phyloP scores from a whole-genome alignment of 2,329 filamentous ascomycete species.

The Verruconis gallopava region DNA sequence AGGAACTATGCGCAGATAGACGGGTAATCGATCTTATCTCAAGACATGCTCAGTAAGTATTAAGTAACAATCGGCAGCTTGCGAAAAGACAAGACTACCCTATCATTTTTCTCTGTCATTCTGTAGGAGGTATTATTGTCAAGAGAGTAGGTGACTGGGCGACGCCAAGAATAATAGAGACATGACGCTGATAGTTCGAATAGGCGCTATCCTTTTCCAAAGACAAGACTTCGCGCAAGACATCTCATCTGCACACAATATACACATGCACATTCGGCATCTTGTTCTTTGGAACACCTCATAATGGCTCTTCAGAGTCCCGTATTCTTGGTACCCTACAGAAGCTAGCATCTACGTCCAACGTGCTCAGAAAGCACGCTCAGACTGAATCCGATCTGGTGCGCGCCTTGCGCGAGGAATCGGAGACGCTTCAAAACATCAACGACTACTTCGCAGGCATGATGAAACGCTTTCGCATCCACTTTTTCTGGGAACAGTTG shows the following conservation, averaged over 20 bases:
- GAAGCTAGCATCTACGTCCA: slow-evolving; percentile 20
- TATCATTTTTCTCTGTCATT: slow-evolving; percentile 30
- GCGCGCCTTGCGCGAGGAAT: slow-evolving; percentile 38
- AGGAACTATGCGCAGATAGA: slow-evolving; percentile 22
- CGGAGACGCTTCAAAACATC: slow-evolving; percentile 27
- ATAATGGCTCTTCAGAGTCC: slow-evolving; percentile 24
- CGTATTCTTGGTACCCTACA: slow-evolving; percentile 20
- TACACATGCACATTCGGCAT: slow-evolving; percentile 26
- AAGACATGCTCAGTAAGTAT: slow-evolving; percentile 8
- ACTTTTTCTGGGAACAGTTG: slow-evolving; percentile 29
- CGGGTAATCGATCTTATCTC: slow-evolving; percentile 14
- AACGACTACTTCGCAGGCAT: slow-evolving; percentile 26
- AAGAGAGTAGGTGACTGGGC: slow-evolving; percentile 24
- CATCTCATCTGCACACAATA: slow-evolving; percentile 23
- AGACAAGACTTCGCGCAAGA: slow-evolving; percentile 15
- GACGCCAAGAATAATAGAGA: no score
- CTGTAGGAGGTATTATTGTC: slow-evolving; percentile 29
- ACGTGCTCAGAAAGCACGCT: no score
- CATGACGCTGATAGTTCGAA: slow-evolving; percentile 6
- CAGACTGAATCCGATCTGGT: slow-evolving; percentile 34
- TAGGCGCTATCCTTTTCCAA: slow-evolving; percentile 25
- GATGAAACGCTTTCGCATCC: slow-evolving; percentile 24
- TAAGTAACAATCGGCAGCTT: slow-evolving; percentile 15
- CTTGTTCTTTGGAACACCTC: slow-evolving; percentile 27
- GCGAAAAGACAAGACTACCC: slow-evolving; percentile 21